A percentile compares a stretch with the other conserved stretches of the same genome.
phyloP scores from a whole-genome alignment of 2,329 filamentous ascomycete species.

The Amauroascus verrucosus region DNA sequence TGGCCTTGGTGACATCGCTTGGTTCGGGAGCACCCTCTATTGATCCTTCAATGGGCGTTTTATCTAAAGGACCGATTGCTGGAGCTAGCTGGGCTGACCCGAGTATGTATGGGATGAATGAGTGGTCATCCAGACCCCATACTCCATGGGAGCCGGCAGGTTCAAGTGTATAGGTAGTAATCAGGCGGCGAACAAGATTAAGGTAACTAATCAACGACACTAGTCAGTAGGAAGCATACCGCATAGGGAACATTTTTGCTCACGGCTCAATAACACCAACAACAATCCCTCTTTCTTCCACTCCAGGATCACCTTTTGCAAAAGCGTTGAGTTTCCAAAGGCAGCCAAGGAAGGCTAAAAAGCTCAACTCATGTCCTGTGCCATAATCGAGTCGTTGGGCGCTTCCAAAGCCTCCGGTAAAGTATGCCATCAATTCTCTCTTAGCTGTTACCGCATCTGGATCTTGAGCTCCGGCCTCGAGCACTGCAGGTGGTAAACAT shows the following conservation, averaged over 20 bases:
- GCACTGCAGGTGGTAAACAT: constrained; percentile 44
- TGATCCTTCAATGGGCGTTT: constrained; percentile 70
- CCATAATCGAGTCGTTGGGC: constrained; percentile 86
- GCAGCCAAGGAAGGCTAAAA: constrained; percentile 78
- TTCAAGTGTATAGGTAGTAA: constrained; percentile 84
- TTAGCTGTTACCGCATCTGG: constrained; percentile 40
- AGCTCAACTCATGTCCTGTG: constrained; percentile 91
- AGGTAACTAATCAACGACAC: constrained; percentile 52
- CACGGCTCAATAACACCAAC: constrained; percentile 73
- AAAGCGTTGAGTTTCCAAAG: constrained; percentile 89
- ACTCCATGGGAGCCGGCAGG: constrained; percentile 94
- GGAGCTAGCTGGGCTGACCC: constrained; percentile 83
- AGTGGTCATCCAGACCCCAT: constrained; percentile 97
- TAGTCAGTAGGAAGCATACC: background rate
- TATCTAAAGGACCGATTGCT: constrained; percentile 53
- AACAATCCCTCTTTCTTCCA: constrained; percentile 66
- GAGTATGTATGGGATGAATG: constrained; percentile 86
- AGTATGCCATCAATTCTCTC: constrained; percentile 65
- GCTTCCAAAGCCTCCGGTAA: constrained; percentile 80
- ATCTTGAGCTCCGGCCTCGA: constrained; percentile 25
- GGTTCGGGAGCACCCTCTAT: constrained; percentile 61
- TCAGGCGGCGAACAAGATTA: constrained; percentile 68
- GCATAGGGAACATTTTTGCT: constrained; percentile 29
- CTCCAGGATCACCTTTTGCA: constrained; percentile 43
- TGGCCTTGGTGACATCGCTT: constrained; percentile 54